Evolutionary conservation across 2,329 filamentous ascomycete species (phyloP).

Genomic region (Aureobasidium melanogenum): DNA sequence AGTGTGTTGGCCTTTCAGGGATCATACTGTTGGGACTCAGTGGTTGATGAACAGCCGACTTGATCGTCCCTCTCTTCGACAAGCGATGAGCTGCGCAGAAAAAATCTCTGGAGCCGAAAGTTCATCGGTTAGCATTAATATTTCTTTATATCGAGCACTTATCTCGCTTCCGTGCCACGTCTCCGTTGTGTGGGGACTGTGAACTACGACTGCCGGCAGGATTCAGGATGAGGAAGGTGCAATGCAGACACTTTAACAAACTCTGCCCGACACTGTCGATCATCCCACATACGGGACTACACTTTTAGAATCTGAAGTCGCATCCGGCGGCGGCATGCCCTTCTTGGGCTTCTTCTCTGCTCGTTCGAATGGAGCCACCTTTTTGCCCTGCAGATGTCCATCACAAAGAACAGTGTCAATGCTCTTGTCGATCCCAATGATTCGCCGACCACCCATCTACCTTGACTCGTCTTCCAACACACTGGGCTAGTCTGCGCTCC

Average conservation of each 20-base stretch:
- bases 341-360: neutral
- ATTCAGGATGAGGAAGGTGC: neutral
- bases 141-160: neutral
- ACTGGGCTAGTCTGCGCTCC: neutral
- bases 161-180: neutral
- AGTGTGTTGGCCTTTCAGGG: neutral
- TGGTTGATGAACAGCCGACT: neutral
- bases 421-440: neutral
- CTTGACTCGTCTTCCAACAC: neutral
- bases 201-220: neutral
- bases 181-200: too few species aligned
- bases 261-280: neutral
- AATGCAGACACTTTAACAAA: neutral
- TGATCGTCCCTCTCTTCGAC: neutral
- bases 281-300: neutral
- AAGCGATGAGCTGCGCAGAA: neutral
- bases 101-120: too few species aligned
- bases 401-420: neutral
- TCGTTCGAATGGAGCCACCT: neutral
- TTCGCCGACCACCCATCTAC: neutral
- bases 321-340: neutral
- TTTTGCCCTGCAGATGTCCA: neutral
- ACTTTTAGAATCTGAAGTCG: too few species aligned
- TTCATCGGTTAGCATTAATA: neutral
- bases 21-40: neutral